Base-by-base conservation (phyloP, 2,329 filamentous ascomycete species). In the Penicillium sp. region DNA sequence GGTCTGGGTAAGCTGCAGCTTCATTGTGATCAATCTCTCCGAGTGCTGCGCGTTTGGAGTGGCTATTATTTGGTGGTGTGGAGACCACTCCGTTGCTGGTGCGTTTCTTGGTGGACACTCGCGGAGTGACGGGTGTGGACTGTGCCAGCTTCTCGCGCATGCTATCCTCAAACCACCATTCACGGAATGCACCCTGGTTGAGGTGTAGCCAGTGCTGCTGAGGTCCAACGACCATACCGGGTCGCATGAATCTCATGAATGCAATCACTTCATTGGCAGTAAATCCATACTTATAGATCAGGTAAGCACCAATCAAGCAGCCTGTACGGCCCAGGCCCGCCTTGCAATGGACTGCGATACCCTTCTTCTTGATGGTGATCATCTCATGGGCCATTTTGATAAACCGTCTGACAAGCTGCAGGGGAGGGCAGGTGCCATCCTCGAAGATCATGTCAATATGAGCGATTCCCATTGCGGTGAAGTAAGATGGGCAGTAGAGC, bases 371-470 rank as follows among this genome's bases (percentile, higher is more conserved):
- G 49, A 92, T 82, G 1, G 88, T 92, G 69, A 99, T 99, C 76
- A 89, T 96, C 71, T 96, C 89, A 70, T 97, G 94, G 1, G 94
- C 92, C 57, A 99, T 82, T 64, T 90, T 90, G 74, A 99, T 93
- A 73, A 99, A 99, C 72, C 92, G 92, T 64, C 90, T 87, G 29
- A 99, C 94, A n/a, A 92, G 87, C 18, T 85, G 85, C 50, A 99
- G 80, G 2, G 91, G 87, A 22, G 94, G 94, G 73, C 94, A 99
- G 4, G 94, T 99, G 62, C 94, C 94, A 67, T 99, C 94, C 69
- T 97, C 94, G 70, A 99, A 99, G 69, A 99, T 97, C 94, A 99
- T 99, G 77, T 99, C 94, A 39, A 97, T 81, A 72, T 99, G 94
- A 68, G 92, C 88, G 69, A 99, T 97, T 31, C 93, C 93, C 50